Conservation (phyloP, 306 rosid genomes). For the Cicer judaicum region DNA sequence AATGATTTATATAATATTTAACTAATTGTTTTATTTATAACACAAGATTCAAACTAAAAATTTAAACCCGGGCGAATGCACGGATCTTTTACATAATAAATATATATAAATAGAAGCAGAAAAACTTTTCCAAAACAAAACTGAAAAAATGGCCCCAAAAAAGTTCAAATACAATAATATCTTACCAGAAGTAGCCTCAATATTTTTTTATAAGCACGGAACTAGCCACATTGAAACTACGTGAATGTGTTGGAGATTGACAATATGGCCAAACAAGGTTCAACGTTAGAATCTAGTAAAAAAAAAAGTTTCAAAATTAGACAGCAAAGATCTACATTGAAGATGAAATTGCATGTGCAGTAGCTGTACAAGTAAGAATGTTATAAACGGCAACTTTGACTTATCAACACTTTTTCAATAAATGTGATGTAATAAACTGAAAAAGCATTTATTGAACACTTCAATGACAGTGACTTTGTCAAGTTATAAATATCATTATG, state of each 20-base stretch:
- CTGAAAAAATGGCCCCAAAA: background rate
- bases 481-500: background rate
- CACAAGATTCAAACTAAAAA: too few relatives aligned
- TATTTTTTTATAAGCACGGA: too few relatives aligned
- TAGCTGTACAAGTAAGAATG: slow-evolving; percentile 9
- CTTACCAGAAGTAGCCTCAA: background rate
- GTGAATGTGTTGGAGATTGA: background rate
- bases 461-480: background rate
- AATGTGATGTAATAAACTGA: background rate
- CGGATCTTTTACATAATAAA: too few relatives aligned
- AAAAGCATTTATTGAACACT: slow-evolving; percentile 29
- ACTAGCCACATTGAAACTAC: background rate
- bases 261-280: background rate
- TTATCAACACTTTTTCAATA: background rate
- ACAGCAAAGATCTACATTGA: background rate
- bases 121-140: background rate
- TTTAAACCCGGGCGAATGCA: too few relatives aligned
- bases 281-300: background rate
- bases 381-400: slow-evolving; percentile 29
- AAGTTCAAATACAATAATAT: background rate
- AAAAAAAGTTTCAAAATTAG: background rate
- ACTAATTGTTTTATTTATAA: too few relatives aligned
- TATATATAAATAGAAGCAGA: background rate
- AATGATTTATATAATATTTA: too few relatives aligned
- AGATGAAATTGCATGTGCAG: slow-evolving; percentile 31